phyloP scores from a whole-genome alignment of 225 moss, liverwort and hornwort genomes.

The Bryum argenteum region DNA sequence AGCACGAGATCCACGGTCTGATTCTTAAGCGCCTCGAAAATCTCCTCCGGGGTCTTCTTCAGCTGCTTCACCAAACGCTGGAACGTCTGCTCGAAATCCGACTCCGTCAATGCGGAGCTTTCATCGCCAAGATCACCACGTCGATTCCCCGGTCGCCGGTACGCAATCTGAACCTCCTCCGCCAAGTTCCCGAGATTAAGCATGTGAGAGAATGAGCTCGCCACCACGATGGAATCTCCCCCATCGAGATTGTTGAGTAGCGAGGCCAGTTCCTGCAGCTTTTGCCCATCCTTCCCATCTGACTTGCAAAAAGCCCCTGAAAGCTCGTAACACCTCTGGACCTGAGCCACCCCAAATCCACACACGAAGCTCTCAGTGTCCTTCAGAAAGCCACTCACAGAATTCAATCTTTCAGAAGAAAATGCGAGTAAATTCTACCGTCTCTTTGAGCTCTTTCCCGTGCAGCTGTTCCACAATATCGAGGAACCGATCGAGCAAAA shows the following conservation, averaged over 20 bases:
- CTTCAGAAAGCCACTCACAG: not conserved
- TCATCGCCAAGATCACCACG: slow-evolving; percentile 59
- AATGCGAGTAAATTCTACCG: slow-evolving; percentile 28
- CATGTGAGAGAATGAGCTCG: slow-evolving; percentile 70
- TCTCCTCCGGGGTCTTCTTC: slow-evolving; percentile 59
- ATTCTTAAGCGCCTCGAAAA: slow-evolving; percentile 61
- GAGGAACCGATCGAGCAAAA: slow-evolving; percentile 61
- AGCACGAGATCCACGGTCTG: slow-evolving; percentile 64
- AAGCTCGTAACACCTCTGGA: slow-evolving; percentile 56
- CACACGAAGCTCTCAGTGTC: not conserved
- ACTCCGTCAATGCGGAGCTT: slow-evolving; percentile 63
- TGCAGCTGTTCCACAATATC: slow-evolving; percentile 58
- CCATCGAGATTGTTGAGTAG: slow-evolving; percentile 49
- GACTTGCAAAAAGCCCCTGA: slow-evolving; percentile 54
- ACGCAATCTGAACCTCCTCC: slow-evolving; percentile 69
- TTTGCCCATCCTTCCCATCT: slow-evolving; percentile 50
- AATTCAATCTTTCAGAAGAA: not conserved
- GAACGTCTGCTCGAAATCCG: slow-evolving; percentile 64
- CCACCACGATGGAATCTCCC: slow-evolving; percentile 59
- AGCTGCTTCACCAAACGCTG: slow-evolving; percentile 58
- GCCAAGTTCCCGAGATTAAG: slow-evolving; percentile 71
- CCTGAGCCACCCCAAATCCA: slow-evolving; percentile 29
- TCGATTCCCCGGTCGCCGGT: slow-evolving; percentile 45
- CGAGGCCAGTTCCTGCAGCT: slow-evolving; percentile 47
- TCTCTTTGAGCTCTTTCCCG: slow-evolving; percentile 60